Evolutionary conservation across 768 basidiomycete genomes (phyloP).

Genomic region (Harrya chromipes): DNA sequence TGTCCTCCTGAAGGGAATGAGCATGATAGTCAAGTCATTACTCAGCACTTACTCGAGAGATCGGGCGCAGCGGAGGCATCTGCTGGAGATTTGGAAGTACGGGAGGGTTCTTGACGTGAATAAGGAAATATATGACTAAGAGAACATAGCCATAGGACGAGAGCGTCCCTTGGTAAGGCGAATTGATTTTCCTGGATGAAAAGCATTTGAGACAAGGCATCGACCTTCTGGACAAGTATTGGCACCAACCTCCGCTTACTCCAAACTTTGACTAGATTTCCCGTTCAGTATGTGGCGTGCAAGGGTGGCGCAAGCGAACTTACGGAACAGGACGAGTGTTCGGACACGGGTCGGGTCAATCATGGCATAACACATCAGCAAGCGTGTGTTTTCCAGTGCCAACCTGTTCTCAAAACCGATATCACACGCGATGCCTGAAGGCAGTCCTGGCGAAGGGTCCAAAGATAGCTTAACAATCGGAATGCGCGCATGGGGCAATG

Average conservation of each 20-base stretch:
- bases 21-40: constrained; percentile 9
- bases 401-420: constrained; percentile 98
- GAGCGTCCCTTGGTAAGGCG: constrained; percentile 94
- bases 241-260: constrained; percentile 77
- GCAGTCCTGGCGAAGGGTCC: constrained; percentile 77
- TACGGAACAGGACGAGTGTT: constrained; percentile 93
- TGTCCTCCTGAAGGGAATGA: constrained; percentile 58
- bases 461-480: constrained; percentile 97
- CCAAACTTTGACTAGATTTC: constrained; percentile 90
- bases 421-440: constrained; percentile 92
- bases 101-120: constrained; percentile 96
- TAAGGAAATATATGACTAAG: constrained; percentile 95
- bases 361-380: constrained; percentile 96
- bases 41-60: constrained; percentile 57
- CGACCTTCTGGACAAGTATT: background rate
- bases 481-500: constrained; percentile 94
- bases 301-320: constrained; percentile 40
- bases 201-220: background rate
- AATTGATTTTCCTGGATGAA: constrained; percentile 85
- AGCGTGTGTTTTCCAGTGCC: constrained; percentile 93
- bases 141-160: constrained; percentile 98
- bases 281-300: constrained; percentile 10
- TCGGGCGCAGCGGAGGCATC: constrained; percentile 87
- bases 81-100: constrained; percentile 95
- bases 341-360: constrained; percentile 92